Base-by-base conservation (phyloP, 257 asterid genomes). In the Leonotis leonurus region DNA sequence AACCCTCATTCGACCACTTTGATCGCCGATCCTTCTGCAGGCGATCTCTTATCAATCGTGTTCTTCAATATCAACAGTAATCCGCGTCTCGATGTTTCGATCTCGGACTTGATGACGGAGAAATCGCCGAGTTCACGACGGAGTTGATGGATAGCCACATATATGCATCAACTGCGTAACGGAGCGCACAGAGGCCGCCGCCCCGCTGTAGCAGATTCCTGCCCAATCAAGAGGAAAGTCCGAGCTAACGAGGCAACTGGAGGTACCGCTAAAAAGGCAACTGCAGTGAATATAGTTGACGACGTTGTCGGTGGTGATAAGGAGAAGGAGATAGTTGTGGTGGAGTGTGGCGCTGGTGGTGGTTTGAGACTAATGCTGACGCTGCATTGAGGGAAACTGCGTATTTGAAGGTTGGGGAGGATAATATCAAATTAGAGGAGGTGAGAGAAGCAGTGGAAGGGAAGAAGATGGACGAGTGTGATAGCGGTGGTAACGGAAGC, bases 401-500 rank as follows among this genome's bases (percentile, higher is more conserved):
- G 57, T 30, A 60, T 45, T 48, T 77, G 25, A 45, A 68, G 73
- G 63, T 44, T 30, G 70, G 17, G 64, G 64, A 64, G 18, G 22
- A 51, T 46, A 56, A 10, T 36, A 21, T n/a, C 49, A 40, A 20
- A 14, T 62, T 44, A 45, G 64, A 72, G 64, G 70, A 64, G 65
- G 70, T 62, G 36, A 30, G 10, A 64, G 52, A 68, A n/a, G n/a
- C n/a, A n/a, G 67, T 39, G 29, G 55, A 44, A 12, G 68, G 62
- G 63, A 63, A 62, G 61, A 25, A 76, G 51, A 80, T 80, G 85
- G 80, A 74, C 32, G 74, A 65, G 36, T 26, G 70, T 41, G 80
- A 50, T 36, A 76, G 80, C 49, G 82, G 82, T 32, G 85, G 77
- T 24, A 56, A 84, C 3, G 85, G 90, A 20, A 80, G 94, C 51